These are phyloP conservation scores for Selaginella moellendorffii DNA, from an alignment of 75 land plant genomes.

Conservation along the genomic window DNA sequence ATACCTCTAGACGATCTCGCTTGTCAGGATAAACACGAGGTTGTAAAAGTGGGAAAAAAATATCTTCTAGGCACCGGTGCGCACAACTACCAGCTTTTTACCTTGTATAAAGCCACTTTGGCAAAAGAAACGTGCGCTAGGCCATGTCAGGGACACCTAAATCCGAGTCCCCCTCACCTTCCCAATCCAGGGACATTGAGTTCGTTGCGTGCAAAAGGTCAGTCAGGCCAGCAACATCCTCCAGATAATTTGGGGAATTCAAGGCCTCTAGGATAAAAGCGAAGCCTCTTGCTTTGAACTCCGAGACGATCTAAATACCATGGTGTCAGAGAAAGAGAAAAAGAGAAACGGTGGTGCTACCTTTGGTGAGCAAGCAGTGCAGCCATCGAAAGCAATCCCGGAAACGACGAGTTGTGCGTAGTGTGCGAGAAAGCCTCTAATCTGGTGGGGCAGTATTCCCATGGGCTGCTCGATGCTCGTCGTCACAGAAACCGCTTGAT, in stretches of 20 bases:
- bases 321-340: not conserved
- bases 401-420: slow-evolving; percentile 64
- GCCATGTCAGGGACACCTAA: not conserved
- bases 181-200: slow-evolving; percentile 58
- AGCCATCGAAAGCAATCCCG: slow-evolving; percentile 72
- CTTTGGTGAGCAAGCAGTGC: slow-evolving; percentile 71
- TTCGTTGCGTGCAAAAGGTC: slow-evolving; percentile 54
- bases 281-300: slow-evolving; percentile 62
- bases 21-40: not conserved
- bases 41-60: not conserved
- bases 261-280: slow-evolving; percentile 70
- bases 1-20: not conserved
- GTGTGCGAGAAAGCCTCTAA: slow-evolving; percentile 71
- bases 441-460: slow-evolving; percentile 94
- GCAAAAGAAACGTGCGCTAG: not conserved
- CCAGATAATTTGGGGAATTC: slow-evolving; percentile 83
- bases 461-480: slow-evolving; percentile 41
- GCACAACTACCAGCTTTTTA: not conserved
- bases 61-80: not conserved
- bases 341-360: slow-evolving; percentile 20
- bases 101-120: not conserved
- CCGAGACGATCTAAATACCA: slow-evolving; percentile 60
- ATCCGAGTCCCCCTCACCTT: slow-evolving; percentile 3
- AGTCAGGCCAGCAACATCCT: slow-evolving; percentile 91
- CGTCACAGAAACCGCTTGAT: slow-evolving; percentile 27